These are phyloP conservation scores for Solanum pinnatisectum DNA, from an alignment of 257 asterid genomes.

Conservation along the genomic window DNA sequence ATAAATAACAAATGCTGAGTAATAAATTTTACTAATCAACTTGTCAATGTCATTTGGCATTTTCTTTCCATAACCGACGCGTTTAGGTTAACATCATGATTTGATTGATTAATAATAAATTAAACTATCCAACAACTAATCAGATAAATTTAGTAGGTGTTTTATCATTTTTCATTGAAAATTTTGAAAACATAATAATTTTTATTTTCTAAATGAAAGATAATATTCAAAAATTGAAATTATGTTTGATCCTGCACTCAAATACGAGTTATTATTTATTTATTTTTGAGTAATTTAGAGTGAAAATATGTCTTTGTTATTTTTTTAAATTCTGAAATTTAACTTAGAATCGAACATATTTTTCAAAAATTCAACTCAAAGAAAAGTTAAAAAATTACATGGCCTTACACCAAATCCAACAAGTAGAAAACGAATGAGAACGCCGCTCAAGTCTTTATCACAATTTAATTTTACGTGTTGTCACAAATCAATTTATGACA, in stretches of 20 bases:
- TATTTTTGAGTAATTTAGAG: too few relatives aligned
- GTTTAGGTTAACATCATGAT: neutral
- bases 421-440: neutral
- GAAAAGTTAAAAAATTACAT: too few relatives aligned
- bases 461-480: neutral
- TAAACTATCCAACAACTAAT: too few relatives aligned
- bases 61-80: neutral
- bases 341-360: neutral
- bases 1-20: neutral
- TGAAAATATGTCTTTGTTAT: neutral
- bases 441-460: neutral
- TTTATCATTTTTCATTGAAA: neutral
- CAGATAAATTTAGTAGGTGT: too few relatives aligned
- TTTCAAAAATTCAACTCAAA: neutral
- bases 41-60: neutral
- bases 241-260: neutral
- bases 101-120: neutral
- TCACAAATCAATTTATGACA: neutral
- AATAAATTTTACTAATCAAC: neutral
- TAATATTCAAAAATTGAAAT: too few relatives aligned
- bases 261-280: too few relatives aligned
- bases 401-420: neutral
- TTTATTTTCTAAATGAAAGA: too few relatives aligned
- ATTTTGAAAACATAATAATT: too few relatives aligned
- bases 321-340: too few relatives aligned